Evolutionary conservation across 2,329 filamentous ascomycete genomes (phyloP), one percentile per base, ranked within the genome.

Genomic region (Beauveria asiatica): DNA sequence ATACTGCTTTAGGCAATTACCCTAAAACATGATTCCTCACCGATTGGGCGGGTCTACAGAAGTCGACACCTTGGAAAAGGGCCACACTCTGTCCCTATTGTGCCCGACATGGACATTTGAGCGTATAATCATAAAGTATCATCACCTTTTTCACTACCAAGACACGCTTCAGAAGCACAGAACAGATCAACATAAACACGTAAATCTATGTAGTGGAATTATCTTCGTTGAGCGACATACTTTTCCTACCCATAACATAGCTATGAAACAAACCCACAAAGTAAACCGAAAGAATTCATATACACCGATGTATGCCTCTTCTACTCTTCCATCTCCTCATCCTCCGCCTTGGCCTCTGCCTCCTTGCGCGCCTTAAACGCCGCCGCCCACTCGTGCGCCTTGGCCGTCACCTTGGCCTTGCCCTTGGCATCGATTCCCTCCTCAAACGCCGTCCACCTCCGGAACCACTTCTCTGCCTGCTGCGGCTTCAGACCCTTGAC

Each of bases 381-480:
- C 55, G 80, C 84, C 37, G 87, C 85, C 80, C 87, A 93, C 66
- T 88, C 86, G 69, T 82, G 82, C 45, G 89, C 89, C 72, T 85
- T 81, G 27, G 82, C 85, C 76, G 86, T 86, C 42, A 92, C 88
- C 67, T 81, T 83, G 67, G 89, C 87, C 65, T 83, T 80, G 65
- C 81, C 83, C 80, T 89, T 75, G 62, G 80, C 77, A 2, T 89
- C 90, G 61, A 83, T 76, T 71, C 81, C 82, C 75, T 88, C 85
- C 78, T 99, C 94, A 83, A 91, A 97, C 66, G 88, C 84, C 61
- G 88, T 83, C 94, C 94, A 99, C 66, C 89, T 83, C 76, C 90
- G 90, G 76, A 97, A 99, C 79, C 96, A 90, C 70, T 86, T 88
- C 76, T 88, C 87, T 17, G 92, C 92, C 70, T 92, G 84, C 71